Evolutionary conservation across 179 eudicot species (phyloP).

Genomic region (Nepenthes alata): DNA sequence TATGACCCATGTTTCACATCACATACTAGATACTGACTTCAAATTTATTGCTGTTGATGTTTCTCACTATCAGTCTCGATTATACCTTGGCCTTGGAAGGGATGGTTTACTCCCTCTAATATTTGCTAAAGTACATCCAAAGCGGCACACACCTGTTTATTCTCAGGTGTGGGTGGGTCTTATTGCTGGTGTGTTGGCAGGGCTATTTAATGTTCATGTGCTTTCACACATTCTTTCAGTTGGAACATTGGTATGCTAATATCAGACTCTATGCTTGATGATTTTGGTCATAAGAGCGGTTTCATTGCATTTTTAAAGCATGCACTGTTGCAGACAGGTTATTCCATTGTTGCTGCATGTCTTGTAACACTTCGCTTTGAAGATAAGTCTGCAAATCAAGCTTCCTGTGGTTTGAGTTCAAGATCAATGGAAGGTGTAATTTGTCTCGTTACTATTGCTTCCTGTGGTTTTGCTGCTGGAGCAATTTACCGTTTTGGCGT

Average conservation of each 20-base stretch:
- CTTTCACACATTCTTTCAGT: conserved; percentile 91
- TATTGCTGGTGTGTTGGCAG: conserved; percentile 75
- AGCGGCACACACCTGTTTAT: conserved; percentile 71
- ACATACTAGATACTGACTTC: conserved; percentile 1
- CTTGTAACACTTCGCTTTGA: conserved; percentile 74
- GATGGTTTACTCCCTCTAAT: conserved; percentile 75
- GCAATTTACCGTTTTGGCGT: conserved; percentile 52
- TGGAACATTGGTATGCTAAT: conserved; percentile 74
- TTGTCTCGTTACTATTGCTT: conserved; percentile 50
- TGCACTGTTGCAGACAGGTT: conserved; percentile 64
- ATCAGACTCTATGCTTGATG: conserved; percentile 5
- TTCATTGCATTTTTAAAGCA: conserved; percentile 8
- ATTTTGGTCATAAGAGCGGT: conserved; percentile 6
- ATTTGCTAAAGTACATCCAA: conserved; percentile 75
- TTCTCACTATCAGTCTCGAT: conserved; percentile 52
- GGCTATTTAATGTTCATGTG: conserved; percentile 65
- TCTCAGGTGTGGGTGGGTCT: conserved; percentile 92
- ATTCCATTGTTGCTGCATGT: conserved; percentile 94
- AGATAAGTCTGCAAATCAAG: conserved; percentile 34
- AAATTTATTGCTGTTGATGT: conserved; percentile 1
- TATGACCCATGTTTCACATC: conserved; percentile 4
- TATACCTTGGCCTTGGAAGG: conserved; percentile 95
- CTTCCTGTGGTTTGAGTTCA: conserved; percentile 34
- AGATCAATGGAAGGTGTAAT: conserved; percentile 62
- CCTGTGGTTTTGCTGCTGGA: conserved; percentile 79